phyloP scores from a whole-genome alignment of 495 filamentous ascomycete species.

The Usnea hakonensis region DNA sequence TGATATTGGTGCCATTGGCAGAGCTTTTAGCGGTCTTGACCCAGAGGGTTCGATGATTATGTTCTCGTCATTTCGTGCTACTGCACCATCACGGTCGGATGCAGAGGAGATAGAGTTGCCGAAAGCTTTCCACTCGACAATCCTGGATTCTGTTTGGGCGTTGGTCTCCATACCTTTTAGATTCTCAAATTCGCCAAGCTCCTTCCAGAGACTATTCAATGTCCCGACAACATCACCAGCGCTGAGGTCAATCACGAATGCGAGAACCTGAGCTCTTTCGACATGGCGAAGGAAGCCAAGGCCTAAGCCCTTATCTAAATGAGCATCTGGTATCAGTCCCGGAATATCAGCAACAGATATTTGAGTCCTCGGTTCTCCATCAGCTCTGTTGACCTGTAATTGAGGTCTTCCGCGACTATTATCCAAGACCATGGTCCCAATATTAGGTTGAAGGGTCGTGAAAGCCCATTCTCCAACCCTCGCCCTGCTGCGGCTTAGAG shows the following conservation, averaged over 20 bases:
- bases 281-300: conserved; percentile 90
- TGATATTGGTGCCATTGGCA: conserved; percentile 54
- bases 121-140: conserved; percentile 22
- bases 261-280: conserved; percentile 83
- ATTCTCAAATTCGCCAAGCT: conserved; percentile 78
- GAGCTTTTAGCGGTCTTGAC: conserved; percentile 13
- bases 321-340: conserved; percentile 80
- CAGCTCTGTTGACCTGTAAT: conserved; percentile 33
- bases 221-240: conserved; percentile 69
- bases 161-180: conserved; percentile 55
- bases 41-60: conserved; percentile 32
- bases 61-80: conserved; percentile 21
- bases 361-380: conserved; percentile 46
- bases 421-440: conserved; percentile 90
- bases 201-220: conserved; percentile 75
- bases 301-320: conserved; percentile 85
- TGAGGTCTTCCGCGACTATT: conserved; percentile 63
- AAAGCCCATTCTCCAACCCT: conserved; percentile 95
- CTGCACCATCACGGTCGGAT: not conserved
- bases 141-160: conserved; percentile 36
- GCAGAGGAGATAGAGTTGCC: conserved; percentile 9
- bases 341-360: conserved; percentile 97
- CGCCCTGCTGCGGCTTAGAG: conserved; percentile 75
- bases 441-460: conserved; percentile 87
- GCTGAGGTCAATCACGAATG: conserved; percentile 86